Base-by-base conservation (phyloP, 768 basidiomycete genomes). In the Trichaptum fuscoviolaceum region DNA sequence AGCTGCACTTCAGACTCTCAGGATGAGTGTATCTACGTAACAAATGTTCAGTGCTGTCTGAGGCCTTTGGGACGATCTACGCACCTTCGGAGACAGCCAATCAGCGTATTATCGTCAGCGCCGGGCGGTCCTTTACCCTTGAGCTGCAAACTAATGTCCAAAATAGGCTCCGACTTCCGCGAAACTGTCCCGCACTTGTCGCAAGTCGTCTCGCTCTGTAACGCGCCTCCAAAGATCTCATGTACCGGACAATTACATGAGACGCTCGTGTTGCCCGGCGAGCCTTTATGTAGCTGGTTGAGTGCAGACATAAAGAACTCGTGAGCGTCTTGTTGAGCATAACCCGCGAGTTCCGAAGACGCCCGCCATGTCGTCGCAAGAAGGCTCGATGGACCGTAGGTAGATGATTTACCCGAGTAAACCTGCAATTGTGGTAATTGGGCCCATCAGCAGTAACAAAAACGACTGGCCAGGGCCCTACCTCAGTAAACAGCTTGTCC, bases 301-400 rank as follows among this genome's bases (percentile, higher is more conserved):
- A 98, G 80, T 0, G 88, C 85, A 20, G 89, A 83, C 30, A 93
- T 92, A 75, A 93, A 92, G 73, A 88, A 91, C 75, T 93, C 90
- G 80, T 96, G 94, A 1, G 94, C 93, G 68, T 98, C 96, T 73
- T 96, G 96, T 75, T 99, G 96, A 0, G 93, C 87, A 72, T 98
- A 94, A 1, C 95, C 96, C 5, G 93, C 87, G 27, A 98, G 81
- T 68, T 96, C 94, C 0, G 89, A 77, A 0, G 90, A 88, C 4
- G 81, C 78, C 70, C 83, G 86, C 96, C 95, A 98, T 35, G 90
- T 92, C 27, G 91, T 88, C 17, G 88, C 82, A 8, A 99, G 83
- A 73, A 98, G 90, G 2, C 87, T 87, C 1, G 89, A 86, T 0
- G 96, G 96, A 0, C 92, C 95, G 70, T 87, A 90, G 0, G 94